Evolutionary conservation across 208 protist genomes (phyloP).

Genomic region (Trypanosoma melophagium): DNA sequence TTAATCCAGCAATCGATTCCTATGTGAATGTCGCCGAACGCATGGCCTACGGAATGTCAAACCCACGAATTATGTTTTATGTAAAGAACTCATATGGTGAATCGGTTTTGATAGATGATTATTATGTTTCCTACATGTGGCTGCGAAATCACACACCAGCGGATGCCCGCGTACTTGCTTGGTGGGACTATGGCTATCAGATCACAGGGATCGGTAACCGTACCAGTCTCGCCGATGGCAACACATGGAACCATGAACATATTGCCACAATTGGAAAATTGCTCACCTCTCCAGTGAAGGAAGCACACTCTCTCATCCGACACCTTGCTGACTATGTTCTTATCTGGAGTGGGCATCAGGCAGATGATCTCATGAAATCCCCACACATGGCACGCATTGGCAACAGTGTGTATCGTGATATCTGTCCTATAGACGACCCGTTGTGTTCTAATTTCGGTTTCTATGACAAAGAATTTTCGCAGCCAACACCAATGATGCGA

Average conservation of each 20-base stretch:
- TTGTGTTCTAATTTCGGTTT: constrained; percentile 56
- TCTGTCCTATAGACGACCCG: constrained; percentile 67
- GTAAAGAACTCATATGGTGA: constrained; percentile 26
- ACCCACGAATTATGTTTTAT: constrained; percentile 38
- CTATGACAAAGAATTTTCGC: constrained; percentile 9
- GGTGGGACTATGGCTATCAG: constrained; percentile 99
- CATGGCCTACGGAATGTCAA: constrained; percentile 12
- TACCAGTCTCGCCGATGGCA: constrained; percentile 97
- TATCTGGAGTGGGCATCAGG: constrained; percentile 49
- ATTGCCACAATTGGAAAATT: constrained; percentile 96
- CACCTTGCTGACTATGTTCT: constrained; percentile 97
- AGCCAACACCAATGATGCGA: constrained; percentile 50
- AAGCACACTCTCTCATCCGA: constrained; percentile 90
- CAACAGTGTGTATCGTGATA: constrained; percentile 76
- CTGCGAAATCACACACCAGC: constrained; percentile 92
- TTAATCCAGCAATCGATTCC: background rate
- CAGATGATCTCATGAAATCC: constrained; percentile 60
- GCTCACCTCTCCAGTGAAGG: constrained; percentile 80
- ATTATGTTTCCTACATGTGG: constrained; percentile 97
- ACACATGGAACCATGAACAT: constrained; percentile 99
- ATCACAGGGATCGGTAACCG: constrained; percentile 96
- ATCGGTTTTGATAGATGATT: constrained; percentile 94
- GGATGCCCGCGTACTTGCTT: constrained; percentile 95
- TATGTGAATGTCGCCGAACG: background rate
- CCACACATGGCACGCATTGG: constrained; percentile 60